Base-by-base conservation (phyloP, 345 rosid genomes). In the Ailanthus altissimus region DNA sequence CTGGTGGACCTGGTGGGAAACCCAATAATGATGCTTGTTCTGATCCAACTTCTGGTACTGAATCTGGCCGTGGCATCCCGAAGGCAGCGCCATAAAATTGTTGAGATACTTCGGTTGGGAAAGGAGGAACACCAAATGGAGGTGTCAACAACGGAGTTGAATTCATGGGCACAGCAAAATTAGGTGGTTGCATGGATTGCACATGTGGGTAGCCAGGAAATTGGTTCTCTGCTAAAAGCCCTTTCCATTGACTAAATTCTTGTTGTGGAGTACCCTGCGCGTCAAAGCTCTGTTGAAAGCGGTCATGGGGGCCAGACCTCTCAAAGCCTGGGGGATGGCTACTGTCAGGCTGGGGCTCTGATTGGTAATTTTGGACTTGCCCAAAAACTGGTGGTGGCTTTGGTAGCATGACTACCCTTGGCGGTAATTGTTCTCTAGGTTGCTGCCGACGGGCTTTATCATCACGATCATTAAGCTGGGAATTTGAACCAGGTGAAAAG, bases 11-110 rank as follows among this genome's bases (percentile, higher is more conserved):
- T 67, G 93, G 88, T 54, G 89, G 93, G 78, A 86, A 92, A 69
- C 97, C 94, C 74, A 89, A 74, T 74, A 91, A 76, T 16, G 97
- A 90, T 14, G 92, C 93, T 77, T 90, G 98, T 66, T 91, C 97
- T 8, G 85, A 80, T 69, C 92, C 96, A 74, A 66, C 83, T 75
- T 92, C 97, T 64, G 85, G 69, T 62, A 83, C 79, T 70, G 89
- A 67, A 78, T 84, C 88, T 38, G 83, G 84, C 59, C 87, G 68
- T 5, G 72, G 79, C 84, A 84, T 83, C 72, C 92, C 97, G 62
- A 85, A 93, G 20, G 89, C 87, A 28, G 88, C 80, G 66, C 83
- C 82, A 38, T 83, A 92, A 83, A 88, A 92, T 46, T 86, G 91
- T 66, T 89, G 98, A 80, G 82, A 85, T 73, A 92, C 96, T 32